Evolutionary conservation across 805 yeast genomes (phyloP).

Genomic region (Kuraishia ogatae): DNA sequence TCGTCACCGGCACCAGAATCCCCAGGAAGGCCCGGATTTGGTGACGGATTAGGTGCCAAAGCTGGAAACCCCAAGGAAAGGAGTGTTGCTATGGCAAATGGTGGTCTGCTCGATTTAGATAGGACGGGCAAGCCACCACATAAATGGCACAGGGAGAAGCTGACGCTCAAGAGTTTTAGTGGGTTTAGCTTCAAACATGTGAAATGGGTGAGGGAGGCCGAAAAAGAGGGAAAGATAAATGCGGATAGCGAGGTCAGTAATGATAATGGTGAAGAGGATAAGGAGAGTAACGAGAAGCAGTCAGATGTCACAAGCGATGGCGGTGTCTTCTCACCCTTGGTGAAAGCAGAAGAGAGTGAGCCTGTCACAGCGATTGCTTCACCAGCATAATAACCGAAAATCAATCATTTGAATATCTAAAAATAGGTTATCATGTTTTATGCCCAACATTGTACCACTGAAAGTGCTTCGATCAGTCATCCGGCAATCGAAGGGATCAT

Average conservation of each 20-base stretch:
- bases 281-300: neutral
- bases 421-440: no score
- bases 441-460: no score
- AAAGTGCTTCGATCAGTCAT: no score
- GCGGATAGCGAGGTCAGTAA: neutral
- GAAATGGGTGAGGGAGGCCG: neutral
- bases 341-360: neutral
- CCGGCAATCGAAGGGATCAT: no score
- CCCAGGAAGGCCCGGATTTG: neutral
- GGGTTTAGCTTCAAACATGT: neutral
- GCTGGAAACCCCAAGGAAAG: neutral
- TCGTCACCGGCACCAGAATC: slow-evolving; percentile 3
- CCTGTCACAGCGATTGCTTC: neutral
- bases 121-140: slow-evolving; percentile 2
- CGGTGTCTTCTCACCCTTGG: neutral
- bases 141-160: neutral
- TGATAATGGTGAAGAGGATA: neutral
- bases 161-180: slow-evolving; percentile 3
- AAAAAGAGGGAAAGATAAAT: neutral
- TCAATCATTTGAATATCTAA: no score
- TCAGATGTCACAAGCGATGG: neutral
- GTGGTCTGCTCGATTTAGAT: slow-evolving; percentile 4
- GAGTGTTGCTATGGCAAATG: slow-evolving; percentile 2
- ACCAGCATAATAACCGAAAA: neutral
- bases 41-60: neutral